phyloP scores from a whole-genome alignment of 169 alveolate species.

The Babesia ovata region DNA sequence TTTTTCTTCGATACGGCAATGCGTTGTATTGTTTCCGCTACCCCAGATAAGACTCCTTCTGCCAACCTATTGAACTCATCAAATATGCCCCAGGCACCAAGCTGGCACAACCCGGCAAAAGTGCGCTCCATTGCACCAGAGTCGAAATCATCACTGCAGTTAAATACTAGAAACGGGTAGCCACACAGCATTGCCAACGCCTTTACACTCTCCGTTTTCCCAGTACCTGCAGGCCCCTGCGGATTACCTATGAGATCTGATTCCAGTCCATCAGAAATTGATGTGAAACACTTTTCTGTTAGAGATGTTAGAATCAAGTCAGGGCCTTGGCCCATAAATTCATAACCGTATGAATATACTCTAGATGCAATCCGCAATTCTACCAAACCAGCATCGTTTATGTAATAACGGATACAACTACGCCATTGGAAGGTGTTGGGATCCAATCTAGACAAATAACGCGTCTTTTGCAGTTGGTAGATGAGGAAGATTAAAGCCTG shows the following conservation, averaged over 20 bases:
- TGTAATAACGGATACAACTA: constrained; percentile 93
- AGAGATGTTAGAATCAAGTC: constrained; percentile 96
- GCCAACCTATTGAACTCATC: constrained; percentile 98
- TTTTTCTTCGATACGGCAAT: constrained; percentile 89
- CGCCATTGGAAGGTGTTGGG: constrained; percentile 91
- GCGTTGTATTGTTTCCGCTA: constrained; percentile 91
- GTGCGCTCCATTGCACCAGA: constrained; percentile 96
- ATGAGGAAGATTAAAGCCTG: constrained; percentile 91
- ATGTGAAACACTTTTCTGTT: constrained; percentile 97
- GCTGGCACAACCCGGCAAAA: constrained; percentile 92
- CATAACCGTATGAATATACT: constrained; percentile 95
- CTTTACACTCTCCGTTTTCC: constrained; percentile 99
- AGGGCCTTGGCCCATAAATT: constrained; percentile 95
- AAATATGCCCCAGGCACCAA: constrained; percentile 99
- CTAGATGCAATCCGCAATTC: constrained; percentile 92
- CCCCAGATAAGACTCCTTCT: constrained; percentile 95
- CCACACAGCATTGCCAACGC: constrained; percentile 97
- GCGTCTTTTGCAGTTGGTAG: constrained; percentile 89
- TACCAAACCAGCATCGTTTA: constrained; percentile 62
- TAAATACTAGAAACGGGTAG: constrained; percentile 94
- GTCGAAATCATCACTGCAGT: constrained; percentile 98
- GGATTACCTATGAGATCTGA: constrained; percentile 97
- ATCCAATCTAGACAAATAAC: constrained; percentile 51
- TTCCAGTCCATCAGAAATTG: constrained; percentile 95
- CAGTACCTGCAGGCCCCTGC: constrained; percentile 99